Evolutionary conservation across 176 grass and related monocot genomes (phyloP).

Genomic region (Phoenix roebelenii): DNA sequence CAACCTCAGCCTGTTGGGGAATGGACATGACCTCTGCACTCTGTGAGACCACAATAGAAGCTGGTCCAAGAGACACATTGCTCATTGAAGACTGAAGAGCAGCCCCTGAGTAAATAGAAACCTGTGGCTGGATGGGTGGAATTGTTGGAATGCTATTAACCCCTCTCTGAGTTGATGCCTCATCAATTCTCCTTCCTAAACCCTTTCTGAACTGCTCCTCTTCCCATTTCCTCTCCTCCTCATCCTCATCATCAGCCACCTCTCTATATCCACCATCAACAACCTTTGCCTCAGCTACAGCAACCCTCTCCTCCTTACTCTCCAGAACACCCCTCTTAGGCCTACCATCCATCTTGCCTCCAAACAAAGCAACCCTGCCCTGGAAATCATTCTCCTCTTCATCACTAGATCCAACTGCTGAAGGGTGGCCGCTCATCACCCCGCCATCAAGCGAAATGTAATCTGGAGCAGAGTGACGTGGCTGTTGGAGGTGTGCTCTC

Average conservation of each 20-base stretch:
- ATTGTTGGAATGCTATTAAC: slow-evolving; percentile 24
- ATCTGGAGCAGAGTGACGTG: slow-evolving; percentile 57
- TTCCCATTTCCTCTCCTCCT: slow-evolving; percentile 90
- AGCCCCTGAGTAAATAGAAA: slow-evolving; percentile 19
- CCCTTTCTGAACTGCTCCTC: slow-evolving; percentile 90
- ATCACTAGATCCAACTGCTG: slow-evolving; percentile 59
- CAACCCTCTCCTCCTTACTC: slow-evolving; percentile 25
- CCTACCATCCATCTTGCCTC: slow-evolving; percentile 24
- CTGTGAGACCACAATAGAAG: slow-evolving; percentile 42
- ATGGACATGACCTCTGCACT: slow-evolving; percentile 62
- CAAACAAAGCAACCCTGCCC: slow-evolving; percentile 63
- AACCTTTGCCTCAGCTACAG: slow-evolving; percentile 28
- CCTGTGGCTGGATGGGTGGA: slow-evolving; percentile 33
- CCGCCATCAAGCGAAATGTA: slow-evolving; percentile 84
- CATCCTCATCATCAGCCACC: slow-evolving; percentile 34
- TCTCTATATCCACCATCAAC: slow-evolving; percentile 29
- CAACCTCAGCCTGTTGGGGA: slow-evolving; percentile 72
- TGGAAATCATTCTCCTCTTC: slow-evolving; percentile 69
- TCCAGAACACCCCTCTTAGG: slow-evolving; percentile 59
- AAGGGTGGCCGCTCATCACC: slow-evolving; percentile 54
- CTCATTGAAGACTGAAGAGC: slow-evolving; percentile 25
- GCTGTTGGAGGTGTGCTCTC: slow-evolving; percentile 75
- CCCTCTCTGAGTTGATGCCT: slow-evolving; percentile 40
- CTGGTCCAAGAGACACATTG: slow-evolving; percentile 6
- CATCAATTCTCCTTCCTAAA: slow-evolving; percentile 57